Conservation (phyloP, 352 stramenopile genomes). For the Aphanomyces cochlioides region DNA sequence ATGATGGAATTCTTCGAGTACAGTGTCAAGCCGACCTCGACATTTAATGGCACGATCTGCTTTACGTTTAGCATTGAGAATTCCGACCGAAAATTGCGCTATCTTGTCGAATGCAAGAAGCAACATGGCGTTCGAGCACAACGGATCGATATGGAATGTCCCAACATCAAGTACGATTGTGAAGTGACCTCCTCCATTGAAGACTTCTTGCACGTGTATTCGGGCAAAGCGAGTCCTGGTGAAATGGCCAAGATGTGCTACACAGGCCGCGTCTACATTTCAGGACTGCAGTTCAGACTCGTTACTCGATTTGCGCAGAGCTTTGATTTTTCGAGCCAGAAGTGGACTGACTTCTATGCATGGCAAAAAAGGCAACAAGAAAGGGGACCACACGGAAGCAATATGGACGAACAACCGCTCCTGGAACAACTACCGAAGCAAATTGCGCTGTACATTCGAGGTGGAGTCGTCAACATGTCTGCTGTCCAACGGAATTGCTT, state of each 20-base stretch:
- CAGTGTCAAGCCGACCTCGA: conserved; percentile 67
- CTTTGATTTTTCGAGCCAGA: conserved; percentile 82
- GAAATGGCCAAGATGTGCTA: conserved; percentile 82
- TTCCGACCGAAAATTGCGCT: conserved; percentile 48
- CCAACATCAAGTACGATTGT: conserved; percentile 50
- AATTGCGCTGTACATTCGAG: conserved; percentile 26
- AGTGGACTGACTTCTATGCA: conserved; percentile 73
- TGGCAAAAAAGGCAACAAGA: conserved; percentile 45
- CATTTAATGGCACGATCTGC: conserved; percentile 73
- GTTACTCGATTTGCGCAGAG: conserved; percentile 77
- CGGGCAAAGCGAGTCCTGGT: conserved; percentile 70
- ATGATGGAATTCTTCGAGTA: conserved; percentile 85
- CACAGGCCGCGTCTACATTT: conserved; percentile 66
- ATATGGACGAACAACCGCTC: neutral
- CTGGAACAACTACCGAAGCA: conserved; percentile 16
- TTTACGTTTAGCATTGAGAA: conserved; percentile 73
- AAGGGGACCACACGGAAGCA: neutral
- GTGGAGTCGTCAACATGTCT: conserved; percentile 26
- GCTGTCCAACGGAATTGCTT: conserved; percentile 26
- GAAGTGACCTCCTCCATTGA: conserved; percentile 83
- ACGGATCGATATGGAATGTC: neutral
- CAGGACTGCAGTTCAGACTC: conserved; percentile 74
- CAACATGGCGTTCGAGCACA: conserved; percentile 32
- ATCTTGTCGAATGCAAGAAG: conserved; percentile 60
- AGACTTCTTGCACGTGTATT: conserved; percentile 85